Base-by-base conservation (phyloP, 352 stramenopile species). In the Sclerospora graminicola region DNA sequence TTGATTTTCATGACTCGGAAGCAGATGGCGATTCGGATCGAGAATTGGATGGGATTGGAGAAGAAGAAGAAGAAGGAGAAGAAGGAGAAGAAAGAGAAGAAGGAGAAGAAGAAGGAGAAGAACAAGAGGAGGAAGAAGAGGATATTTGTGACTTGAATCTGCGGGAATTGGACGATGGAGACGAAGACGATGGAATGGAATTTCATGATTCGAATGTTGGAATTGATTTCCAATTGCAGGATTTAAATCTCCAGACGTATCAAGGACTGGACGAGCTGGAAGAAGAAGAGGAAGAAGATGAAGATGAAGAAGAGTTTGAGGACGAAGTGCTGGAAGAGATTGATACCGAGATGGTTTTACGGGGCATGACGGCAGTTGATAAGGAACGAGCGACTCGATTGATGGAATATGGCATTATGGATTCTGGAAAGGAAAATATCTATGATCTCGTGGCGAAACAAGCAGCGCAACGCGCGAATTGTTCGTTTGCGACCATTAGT, bases 381-480 rank as follows among this genome's bases (percentile, higher is more conserved):
- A 36, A 85, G 32, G 34, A 64, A 29, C 67, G 73, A 11, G 54
- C 63, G 8, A 39, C 57, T 30, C 56, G 65, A 9, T 44, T 85
- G 0, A 46, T 54, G 10, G 64, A 69, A 15, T 85, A 82, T 30
- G 66, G 61, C 13, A 66, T 85, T 36, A 57, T 85, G 49, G 69
- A 82, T 34, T 79, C 67, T 15, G 52, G 41, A 13, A 68, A 66
- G 32, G 67, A 79, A 26, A 44, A 64, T 40, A 68, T 67, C 28
- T 79, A 73, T 37, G 67, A 79, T 14, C 55, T 71, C 2, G 76
- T 85, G 18, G 69, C 67, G 9, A 71, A 70, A 20, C 67, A 82
- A 29, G 69, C 67, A 5, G 73, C 73, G 1, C 67, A 82, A 40
- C 53, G 65, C 34, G 29, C 72, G 16, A 57, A 53, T 41, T 83